Percentiles rank a stretch among this genome's conserved stretches.
phyloP scores from a whole-genome alignment of 306 rosid genomes.

The Luffa acutangula region DNA sequence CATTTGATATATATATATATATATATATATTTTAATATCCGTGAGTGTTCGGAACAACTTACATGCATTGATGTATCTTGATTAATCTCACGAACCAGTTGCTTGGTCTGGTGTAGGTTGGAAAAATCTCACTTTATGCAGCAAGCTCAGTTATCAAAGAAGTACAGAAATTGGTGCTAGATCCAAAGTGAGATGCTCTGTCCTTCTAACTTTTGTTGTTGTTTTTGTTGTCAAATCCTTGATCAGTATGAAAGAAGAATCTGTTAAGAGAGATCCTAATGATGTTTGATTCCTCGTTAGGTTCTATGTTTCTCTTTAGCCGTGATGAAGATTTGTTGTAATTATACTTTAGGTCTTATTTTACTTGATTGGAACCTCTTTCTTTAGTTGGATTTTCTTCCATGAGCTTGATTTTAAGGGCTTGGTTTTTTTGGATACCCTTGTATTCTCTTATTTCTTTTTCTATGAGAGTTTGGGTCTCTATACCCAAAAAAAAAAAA shows the following conservation, averaged over 20 bases:
- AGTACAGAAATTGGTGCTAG: slow-evolving; percentile 88
- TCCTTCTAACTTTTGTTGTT: neutral
- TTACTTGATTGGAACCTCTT: too few relatives aligned
- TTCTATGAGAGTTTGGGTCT: too few relatives aligned
- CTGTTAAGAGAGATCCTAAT: neutral
- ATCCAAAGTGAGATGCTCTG: slow-evolving; percentile 64
- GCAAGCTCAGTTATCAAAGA: slow-evolving; percentile 97
- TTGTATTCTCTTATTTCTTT: too few relatives aligned
- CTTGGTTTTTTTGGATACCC: neutral
- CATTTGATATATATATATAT: neutral
- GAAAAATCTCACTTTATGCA: slow-evolving; percentile 89
- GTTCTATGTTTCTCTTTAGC: too few relatives aligned
- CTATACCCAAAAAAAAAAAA: neutral
- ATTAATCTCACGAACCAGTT: neutral
- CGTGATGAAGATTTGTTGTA: too few relatives aligned
- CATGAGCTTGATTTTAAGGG: neutral
- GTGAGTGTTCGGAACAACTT: neutral
- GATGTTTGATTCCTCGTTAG: too few relatives aligned
- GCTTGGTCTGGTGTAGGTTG: slow-evolving; percentile 47
- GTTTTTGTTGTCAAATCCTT: neutral
- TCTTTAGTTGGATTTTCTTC: too few relatives aligned
- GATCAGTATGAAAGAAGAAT: neutral
- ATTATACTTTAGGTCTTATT: too few relatives aligned
- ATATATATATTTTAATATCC: neutral
- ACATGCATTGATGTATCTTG: neutral